These are phyloP conservation scores for Candida oleophila DNA, from an alignment of 805 yeast species.

Conservation along the genomic window DNA sequence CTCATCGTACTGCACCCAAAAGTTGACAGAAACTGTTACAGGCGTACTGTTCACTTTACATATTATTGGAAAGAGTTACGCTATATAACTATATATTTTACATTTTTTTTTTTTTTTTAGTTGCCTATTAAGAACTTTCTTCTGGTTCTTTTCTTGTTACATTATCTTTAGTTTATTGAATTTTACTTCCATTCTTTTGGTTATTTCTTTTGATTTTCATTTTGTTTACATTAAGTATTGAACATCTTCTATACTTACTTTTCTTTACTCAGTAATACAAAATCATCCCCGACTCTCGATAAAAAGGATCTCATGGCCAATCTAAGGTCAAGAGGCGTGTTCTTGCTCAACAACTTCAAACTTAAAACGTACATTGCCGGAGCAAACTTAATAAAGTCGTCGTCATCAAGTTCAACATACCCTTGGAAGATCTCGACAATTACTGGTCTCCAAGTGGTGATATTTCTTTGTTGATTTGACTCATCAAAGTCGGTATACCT, in stretches of 20 bases:
- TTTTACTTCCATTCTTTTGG: no score
- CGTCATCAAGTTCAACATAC: constrained; percentile 70
- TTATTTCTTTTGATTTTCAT: no score
- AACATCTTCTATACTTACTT: background rate
- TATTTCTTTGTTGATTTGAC: constrained; percentile 73
- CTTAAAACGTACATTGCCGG: constrained; percentile 62
- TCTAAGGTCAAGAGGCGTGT: constrained; percentile 60
- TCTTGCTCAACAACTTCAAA: constrained; percentile 58
- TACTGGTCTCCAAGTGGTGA: constrained; percentile 88
- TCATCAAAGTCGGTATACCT: constrained; percentile 75
- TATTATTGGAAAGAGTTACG: no score
- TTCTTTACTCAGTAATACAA: constrained; percentile 14
- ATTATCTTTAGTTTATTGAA: no score
- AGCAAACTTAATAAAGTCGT: constrained; percentile 60
- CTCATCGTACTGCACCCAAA: no score
- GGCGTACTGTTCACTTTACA: no score
- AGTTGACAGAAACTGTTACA: no score
- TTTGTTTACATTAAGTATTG: background rate
- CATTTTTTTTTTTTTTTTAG: no score
- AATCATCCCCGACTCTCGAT: constrained; percentile 47
- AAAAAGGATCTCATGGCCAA: constrained; percentile 60
- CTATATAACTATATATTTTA: no score
- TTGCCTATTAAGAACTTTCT: no score
- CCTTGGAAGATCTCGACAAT: constrained; percentile 86
- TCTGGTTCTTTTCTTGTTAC: no score